phyloP scores from a whole-genome alignment of 345 rosid genomes.

The Noccaea bulbosa region DNA sequence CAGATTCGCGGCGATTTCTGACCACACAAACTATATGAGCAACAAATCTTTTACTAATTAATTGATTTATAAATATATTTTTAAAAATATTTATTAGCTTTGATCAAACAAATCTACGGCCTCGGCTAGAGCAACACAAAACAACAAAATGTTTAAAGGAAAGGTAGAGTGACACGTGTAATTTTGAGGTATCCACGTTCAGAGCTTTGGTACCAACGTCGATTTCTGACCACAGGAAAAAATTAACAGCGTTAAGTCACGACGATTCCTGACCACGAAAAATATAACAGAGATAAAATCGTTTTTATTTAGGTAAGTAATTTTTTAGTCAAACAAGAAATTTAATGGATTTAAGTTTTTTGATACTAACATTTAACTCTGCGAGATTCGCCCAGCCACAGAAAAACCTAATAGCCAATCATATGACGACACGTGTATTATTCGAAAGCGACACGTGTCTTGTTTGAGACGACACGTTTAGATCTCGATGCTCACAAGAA shows the following conservation, averaged over 20 bases:
- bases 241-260: neutral
- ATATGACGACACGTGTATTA: slow-evolving; percentile 8
- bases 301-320: neutral
- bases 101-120: neutral
- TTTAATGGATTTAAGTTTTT: neutral
- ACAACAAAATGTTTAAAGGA: neutral
- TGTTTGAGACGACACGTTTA: neutral
- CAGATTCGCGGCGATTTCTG: slow-evolving; percentile 36
- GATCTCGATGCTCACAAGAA: slow-evolving; percentile 37
- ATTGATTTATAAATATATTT: neutral
- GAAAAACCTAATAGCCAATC: neutral
- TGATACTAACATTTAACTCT: slow-evolving; percentile 1
- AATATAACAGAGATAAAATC: slow-evolving; percentile 5
- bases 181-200: neutral
- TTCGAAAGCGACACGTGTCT: slow-evolving; percentile 19
- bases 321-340: neutral
- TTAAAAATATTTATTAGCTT: neutral
- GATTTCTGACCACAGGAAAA: slow-evolving; percentile 35
- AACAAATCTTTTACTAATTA: slow-evolving; percentile 10
- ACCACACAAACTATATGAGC: slow-evolving; percentile 30
- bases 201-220: neutral
- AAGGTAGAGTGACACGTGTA: neutral
- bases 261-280: slow-evolving; percentile 13
- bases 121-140: neutral
- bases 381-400: slow-evolving; percentile 21